Base-by-base conservation (phyloP, 2,329 filamentous ascomycete genomes). In the Ophiostoma ulmi region DNA sequence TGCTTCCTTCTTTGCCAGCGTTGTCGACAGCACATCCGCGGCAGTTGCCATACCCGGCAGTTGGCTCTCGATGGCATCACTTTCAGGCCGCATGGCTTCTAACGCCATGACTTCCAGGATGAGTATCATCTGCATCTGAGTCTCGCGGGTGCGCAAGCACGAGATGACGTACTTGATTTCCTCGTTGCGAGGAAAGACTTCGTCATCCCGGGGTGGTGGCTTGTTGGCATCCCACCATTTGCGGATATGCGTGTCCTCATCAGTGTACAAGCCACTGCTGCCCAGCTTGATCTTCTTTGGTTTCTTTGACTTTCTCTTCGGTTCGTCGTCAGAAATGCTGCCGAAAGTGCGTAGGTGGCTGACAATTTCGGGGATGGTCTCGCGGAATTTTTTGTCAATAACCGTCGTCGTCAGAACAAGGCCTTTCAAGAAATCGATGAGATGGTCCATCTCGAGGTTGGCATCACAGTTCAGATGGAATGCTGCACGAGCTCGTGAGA, bases 371-470 rank as follows among this genome's bases (percentile, higher is more conserved):
- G 90, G 88, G 35, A 94, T 78, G 2, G 87, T 88, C 70, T 91
- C 88, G n/a, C 87, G 86, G 75, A 92, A 94, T 77, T 94, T 95
- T 77, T 91, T 93, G 77, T 94, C 91, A 73, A 93, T 86, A 65
- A 90, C 83, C 6, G 87, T 83, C 0, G 88, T 88, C 1, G 86
- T 87, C 72, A 92, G 80, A n/a, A 91, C 80, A 71, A 92, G 84
- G 68, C 84, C 84, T 75, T 89, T 88, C n/a, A 94, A 77, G 75
- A 92, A 93, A 0, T 84, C 81, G 10, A 91, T 83, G 22, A 94
- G 81, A 68, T 92, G 87, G 35, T 81, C 80, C 78, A 90, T 87
- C 58, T 88, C 83, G 26, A 89, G 79, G 31, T 83, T 86, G 7
- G 85, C 81, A 77, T 90, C 87, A 69, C 86, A 85, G 72, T 88